A percentile compares a stretch with the other conserved stretches of the same genome.
phyloP scores from a whole-genome alignment of 2,329 filamentous ascomycete genomes.

The Ophiostoma sp. region DNA sequence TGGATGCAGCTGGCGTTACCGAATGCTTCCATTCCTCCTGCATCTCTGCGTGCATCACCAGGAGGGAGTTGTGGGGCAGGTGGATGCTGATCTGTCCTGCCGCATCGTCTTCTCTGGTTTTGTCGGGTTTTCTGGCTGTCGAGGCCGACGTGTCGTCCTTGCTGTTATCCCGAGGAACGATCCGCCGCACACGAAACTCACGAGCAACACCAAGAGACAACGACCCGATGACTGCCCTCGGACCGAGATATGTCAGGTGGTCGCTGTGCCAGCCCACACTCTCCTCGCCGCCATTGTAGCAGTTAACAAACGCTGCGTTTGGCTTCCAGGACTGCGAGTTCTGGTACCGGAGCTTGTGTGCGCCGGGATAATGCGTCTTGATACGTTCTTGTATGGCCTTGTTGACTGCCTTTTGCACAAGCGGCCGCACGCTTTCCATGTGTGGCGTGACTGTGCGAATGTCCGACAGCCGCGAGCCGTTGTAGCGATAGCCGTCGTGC shows the following conservation, averaged over 20 bases:
- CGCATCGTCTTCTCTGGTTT: slow-evolving; percentile 45
- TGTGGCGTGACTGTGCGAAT: slow-evolving; percentile 71
- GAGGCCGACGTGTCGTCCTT: slow-evolving; percentile 38
- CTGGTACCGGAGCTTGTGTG: slow-evolving; percentile 72
- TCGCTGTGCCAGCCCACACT: slow-evolving; percentile 91
- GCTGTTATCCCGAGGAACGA: slow-evolving; percentile 54
- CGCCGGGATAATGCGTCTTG: slow-evolving; percentile 58
- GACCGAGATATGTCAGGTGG: slow-evolving; percentile 87
- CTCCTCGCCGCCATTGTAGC: slow-evolving; percentile 75
- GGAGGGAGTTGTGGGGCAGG: slow-evolving; percentile 85
- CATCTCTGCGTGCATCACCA: slow-evolving; percentile 97
- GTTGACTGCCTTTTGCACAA: slow-evolving; percentile 73
- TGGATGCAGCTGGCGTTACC: slow-evolving; percentile 66
- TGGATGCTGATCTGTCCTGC: slow-evolving; percentile 89
- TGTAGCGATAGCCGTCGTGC: slow-evolving; percentile 68
- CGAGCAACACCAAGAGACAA: slow-evolving; percentile 86
- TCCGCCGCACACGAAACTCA: slow-evolving; percentile 80
- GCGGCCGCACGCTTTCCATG: slow-evolving; percentile 62
- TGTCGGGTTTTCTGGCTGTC: slow-evolving; percentile 1
- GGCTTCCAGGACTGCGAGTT: slow-evolving; percentile 68
- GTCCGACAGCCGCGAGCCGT: slow-evolving; percentile 69
- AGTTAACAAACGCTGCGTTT: slow-evolving; percentile 92
- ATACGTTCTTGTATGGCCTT: slow-evolving; percentile 68
- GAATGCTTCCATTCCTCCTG: slow-evolving; percentile 95
- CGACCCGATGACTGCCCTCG: slow-evolving; percentile 80